phyloP scores from a whole-genome alignment of 176 grass and related monocot species.

The Musa troglodytarum region DNA sequence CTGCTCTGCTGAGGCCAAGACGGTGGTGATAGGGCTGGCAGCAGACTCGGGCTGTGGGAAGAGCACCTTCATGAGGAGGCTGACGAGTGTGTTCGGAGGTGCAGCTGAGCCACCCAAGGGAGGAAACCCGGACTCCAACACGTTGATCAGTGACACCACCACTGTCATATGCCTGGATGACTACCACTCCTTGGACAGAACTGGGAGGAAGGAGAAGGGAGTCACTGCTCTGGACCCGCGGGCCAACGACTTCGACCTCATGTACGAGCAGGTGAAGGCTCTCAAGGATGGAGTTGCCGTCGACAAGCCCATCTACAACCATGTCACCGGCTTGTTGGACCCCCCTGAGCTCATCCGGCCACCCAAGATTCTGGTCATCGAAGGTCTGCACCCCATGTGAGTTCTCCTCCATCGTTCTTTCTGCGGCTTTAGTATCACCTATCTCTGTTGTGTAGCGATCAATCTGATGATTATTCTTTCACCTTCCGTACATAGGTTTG shows the following conservation, averaged over 20 bases:
- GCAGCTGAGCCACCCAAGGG: slow-evolving; percentile 16
- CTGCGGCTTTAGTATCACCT: neutral
- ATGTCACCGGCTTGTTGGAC: slow-evolving; percentile 8
- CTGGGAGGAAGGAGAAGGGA: slow-evolving; percentile 11
- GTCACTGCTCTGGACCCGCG: slow-evolving; percentile 7
- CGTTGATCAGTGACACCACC: slow-evolving; percentile 14
- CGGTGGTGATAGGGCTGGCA: slow-evolving; percentile 12
- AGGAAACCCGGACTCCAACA: slow-evolving; percentile 17
- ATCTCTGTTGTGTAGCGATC: neutral
- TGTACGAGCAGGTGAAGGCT: slow-evolving; percentile 16
- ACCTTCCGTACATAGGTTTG: neutral
- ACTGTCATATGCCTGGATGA: slow-evolving; percentile 10
- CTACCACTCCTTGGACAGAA: slow-evolving; percentile 16
- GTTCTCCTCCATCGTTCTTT: neutral
- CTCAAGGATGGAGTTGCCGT: neutral
- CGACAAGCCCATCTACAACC: slow-evolving; percentile 14
- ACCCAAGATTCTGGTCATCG: slow-evolving; percentile 16
- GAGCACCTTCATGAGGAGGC: slow-evolving; percentile 18
- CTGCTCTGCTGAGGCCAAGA: slow-evolving; percentile 9
- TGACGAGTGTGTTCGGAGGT: slow-evolving; percentile 13
- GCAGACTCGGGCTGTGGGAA: slow-evolving; percentile 10
- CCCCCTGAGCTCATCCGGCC: slow-evolving; percentile 13
- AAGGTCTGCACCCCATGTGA: slow-evolving; percentile 15
- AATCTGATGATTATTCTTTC: neutral
- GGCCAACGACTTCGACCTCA: slow-evolving; percentile 18